Base-by-base conservation (phyloP, 2,329 filamentous ascomycete species). In the Fusarium marasasianum region DNA sequence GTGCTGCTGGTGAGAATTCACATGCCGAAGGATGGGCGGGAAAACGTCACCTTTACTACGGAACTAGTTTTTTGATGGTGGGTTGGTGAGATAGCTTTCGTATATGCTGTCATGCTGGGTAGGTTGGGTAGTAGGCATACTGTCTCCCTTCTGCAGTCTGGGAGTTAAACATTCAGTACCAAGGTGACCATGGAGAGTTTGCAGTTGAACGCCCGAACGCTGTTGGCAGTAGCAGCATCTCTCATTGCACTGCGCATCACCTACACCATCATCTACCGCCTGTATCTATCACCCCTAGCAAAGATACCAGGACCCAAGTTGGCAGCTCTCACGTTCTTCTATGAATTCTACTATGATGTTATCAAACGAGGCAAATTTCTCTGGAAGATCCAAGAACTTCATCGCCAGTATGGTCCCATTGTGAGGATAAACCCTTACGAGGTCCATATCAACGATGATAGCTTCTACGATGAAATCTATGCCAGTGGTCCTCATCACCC, bases 261-360 rank as follows among this genome's bases (percentile, higher is more conserved):
- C 29, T 61, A 9, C 8, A 24, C 14, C n/a, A 18, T 35, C 8
- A 14, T 54, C 37, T 54, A 43, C 50, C 58, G 58, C 0, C 7
- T 54, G 22, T 61, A 54, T 26, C 45, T 61, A 14, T 61, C 58
- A 1, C 58, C 58, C 3, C 6, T 61, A 4, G 13, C 47, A 26
- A 61, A 41, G 12, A 54, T 54, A 24, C 58, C 58, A 8, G 58
- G 58, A n/a, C 58, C 58, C 6, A 61, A 14, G 20, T 24, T 61
- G 2, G 58, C 58, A 26, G 37, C 45, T 22, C 37, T 61, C 26
- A 61, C 45, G 2, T 61, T 61, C 37, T 61, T 61, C 22, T 61
- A 61, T 24, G 58, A 61, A 8, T 61, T 61, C 2, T 61, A 61
- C 45, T 61, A 61, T 31, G 58, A 61, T 61, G 58, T 41, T n/a